A percentile compares a stretch with the other conserved stretches of the same genome.
phyloP scores from a whole-genome alignment of 495 filamentous ascomycete genomes.

The Xylaria flabelliformis region DNA sequence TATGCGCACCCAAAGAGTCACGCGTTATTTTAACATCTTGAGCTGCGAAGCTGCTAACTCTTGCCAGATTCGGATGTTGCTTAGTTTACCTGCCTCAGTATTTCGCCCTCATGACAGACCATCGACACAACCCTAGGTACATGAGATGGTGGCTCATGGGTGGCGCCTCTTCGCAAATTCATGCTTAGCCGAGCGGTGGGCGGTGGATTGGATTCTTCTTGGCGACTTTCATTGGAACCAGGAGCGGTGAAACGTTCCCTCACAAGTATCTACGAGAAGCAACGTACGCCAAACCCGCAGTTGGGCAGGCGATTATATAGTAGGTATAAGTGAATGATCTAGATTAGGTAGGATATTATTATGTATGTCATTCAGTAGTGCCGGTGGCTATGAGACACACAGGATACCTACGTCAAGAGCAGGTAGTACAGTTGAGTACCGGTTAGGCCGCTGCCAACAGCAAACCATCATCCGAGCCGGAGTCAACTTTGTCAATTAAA shows the following conservation, averaged over 20 bases:
- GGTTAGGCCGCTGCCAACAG: not conserved
- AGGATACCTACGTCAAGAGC: not conserved
- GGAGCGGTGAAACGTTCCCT: constrained; percentile 19
- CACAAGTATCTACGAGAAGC: not conserved
- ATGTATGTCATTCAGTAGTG: not conserved
- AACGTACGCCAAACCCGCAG: not conserved
- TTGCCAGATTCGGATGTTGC: not conserved
- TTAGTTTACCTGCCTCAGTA: not conserved
- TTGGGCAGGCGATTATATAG: not conserved
- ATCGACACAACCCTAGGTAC: not conserved
- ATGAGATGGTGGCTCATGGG: not conserved
- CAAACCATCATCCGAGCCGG: not conserved
- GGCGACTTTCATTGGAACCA: not conserved
- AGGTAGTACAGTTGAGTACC: not conserved
- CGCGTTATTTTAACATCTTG: not conserved
- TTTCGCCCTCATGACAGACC: not conserved
- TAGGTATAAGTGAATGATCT: not conserved
- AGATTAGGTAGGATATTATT: not conserved
- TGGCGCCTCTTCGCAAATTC: constrained; percentile 13
- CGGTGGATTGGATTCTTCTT: constrained; percentile 6
- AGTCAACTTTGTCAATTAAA: not conserved
- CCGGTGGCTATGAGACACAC: not conserved
- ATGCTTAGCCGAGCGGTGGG: constrained; percentile 11
- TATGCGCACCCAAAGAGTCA: not conserved
- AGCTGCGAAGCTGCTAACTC: not conserved